Base-by-base conservation (phyloP, 441 rosid genomes). In the Oxalis stricta region DNA sequence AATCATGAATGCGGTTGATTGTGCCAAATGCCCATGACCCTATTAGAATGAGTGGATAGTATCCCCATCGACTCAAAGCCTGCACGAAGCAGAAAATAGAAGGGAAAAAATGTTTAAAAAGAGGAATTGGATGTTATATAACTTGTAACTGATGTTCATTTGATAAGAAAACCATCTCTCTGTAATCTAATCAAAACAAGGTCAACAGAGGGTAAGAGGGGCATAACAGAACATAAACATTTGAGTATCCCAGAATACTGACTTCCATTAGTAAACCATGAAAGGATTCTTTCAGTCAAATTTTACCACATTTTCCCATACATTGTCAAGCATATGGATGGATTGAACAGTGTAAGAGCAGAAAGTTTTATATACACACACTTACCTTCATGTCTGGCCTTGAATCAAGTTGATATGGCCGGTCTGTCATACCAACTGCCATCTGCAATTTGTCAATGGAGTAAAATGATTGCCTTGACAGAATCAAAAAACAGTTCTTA, bases 11-110 rank as follows among this genome's bases (percentile, higher is more conserved):
- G 29, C 75, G 76, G 59, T 88, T 88, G 58, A 88, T 75, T 18
- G 97, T 88, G 55, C 97, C 79, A 23, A 88, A 84, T n/a, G 85
- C 72, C 95, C 95, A 84, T 13, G 97, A 84, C 62, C 95, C 97
- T 67, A 88, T 88, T 32, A 88, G 58, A 55, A 88, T 88, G 52
- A 88, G 85, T 0, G 97, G 97, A 66, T 88, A 88, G 75, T 88
- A 88, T 39, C 97, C 97, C 97, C 95, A 88, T 18, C 91, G 65
- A 46, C 79, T 84, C 76, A 88, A 55, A 56, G 91, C 94, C 97
- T 88, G 31, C 6, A 33, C 55, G 44, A 54, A 33, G n/a, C 16
- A 37, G 30, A 35, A 26, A 26, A 26, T 26, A 26, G 52, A 42
- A 24, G 49, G 5, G 6, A 50, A 26, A 38, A 19, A 11, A 40